Conservation (phyloP, 495 filamentous ascomycete species). For the Lasiosphaeria hispida region DNA sequence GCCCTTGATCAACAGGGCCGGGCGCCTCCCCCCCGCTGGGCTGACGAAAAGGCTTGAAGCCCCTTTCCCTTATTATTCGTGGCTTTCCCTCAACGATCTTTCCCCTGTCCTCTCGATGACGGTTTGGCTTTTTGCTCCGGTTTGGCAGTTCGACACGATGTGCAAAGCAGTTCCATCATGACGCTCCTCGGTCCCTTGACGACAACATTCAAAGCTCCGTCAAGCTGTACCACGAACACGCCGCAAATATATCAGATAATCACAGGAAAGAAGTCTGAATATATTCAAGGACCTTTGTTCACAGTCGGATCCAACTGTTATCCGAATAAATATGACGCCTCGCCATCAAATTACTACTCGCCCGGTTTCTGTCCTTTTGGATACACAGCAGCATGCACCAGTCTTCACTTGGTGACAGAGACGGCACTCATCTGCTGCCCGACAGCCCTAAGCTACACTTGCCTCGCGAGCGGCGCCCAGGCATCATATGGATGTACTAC, state of each 20-base stretch:
- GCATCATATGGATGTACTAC: conserved; percentile 25
- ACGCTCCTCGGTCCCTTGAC: conserved; percentile 32
- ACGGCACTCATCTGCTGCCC: conserved; percentile 32
- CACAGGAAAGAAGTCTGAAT: conserved; percentile 15
- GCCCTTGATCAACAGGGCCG: no score
- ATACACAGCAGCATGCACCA: conserved; percentile 33
- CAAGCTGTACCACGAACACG: conserved; percentile 25
- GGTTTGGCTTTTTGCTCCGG: conserved; percentile 13
- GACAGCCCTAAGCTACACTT: conserved; percentile 24
- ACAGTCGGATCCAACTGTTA: conserved; percentile 24
- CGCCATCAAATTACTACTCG: conserved; percentile 33
- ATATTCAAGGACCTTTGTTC: conserved; percentile 31
- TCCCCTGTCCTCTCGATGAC: not conserved
- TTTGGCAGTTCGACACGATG: conserved; percentile 19
- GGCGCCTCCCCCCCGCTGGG: not conserved
- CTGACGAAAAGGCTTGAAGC: conserved; percentile 10
- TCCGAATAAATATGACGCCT: conserved; percentile 27
- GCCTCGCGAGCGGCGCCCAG: conserved; percentile 7
- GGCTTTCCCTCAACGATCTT: not conserved
- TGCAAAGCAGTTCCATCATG: conserved; percentile 26
- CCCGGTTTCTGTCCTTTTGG: conserved; percentile 31
- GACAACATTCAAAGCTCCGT: conserved; percentile 28
- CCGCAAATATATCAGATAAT: conserved; percentile 27
- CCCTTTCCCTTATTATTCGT: conserved; percentile 6
- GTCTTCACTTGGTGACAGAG: conserved; percentile 15